Conservation (phyloP, 2,329 filamentous ascomycete genomes). For the Dothidotthia symphoricarpi region DNA sequence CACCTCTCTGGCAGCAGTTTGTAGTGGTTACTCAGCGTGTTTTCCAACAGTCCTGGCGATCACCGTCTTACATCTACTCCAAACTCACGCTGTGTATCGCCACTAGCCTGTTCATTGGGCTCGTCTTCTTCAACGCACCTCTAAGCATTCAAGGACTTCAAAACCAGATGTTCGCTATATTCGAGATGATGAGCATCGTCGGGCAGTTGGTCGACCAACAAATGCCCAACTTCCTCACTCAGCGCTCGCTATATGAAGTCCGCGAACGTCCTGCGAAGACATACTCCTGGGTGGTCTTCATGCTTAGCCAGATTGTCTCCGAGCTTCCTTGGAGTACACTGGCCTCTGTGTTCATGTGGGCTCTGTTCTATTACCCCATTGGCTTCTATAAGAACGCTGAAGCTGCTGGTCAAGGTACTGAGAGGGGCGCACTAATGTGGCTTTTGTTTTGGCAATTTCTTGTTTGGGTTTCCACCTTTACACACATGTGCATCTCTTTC, state of each 20-base stretch:
- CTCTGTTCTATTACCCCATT: conserved; percentile 79
- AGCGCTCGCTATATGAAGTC: conserved; percentile 76
- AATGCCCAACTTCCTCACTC: conserved; percentile 77
- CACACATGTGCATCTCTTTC: conserved; percentile 46
- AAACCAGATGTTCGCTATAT: conserved; percentile 78
- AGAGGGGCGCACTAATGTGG: conserved; percentile 74
- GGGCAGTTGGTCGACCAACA: conserved; percentile 71
- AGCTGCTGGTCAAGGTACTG: conserved; percentile 55
- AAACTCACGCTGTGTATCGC: conserved; percentile 66
- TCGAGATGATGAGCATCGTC: conserved; percentile 74
- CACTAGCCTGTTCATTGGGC: conserved; percentile 81
- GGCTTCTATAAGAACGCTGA: conserved; percentile 67
- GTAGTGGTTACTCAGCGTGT: conserved; percentile 65
- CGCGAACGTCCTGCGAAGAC: conserved; percentile 77
- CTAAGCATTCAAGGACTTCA: conserved; percentile 71
- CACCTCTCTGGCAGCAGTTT: conserved; percentile 65
- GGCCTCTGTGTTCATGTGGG: conserved; percentile 67
- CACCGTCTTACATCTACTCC: conserved; percentile 78
- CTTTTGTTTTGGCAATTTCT: conserved; percentile 69
- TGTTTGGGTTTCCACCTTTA: conserved; percentile 75
- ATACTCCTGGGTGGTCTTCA: conserved; percentile 78
- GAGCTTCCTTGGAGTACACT: conserved; percentile 77
- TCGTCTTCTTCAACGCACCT: conserved; percentile 70
- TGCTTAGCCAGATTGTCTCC: conserved; percentile 74
- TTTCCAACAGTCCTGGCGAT: conserved; percentile 88